phyloP scores from a whole-genome alignment of 331 rosid species.

The Pyrus hybrid region DNA sequence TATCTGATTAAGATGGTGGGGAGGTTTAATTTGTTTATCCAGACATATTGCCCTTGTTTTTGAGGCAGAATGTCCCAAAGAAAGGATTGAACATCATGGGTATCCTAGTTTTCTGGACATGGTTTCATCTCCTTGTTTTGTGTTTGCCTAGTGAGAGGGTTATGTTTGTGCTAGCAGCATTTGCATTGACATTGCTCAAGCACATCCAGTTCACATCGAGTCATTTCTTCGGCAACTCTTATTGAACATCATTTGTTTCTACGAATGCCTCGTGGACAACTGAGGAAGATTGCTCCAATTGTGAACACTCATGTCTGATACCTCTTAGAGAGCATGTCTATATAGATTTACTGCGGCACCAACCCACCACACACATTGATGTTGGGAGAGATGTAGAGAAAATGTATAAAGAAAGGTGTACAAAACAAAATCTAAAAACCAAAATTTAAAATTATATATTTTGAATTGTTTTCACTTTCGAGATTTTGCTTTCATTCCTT shows the following conservation, averaged over 20 bases:
- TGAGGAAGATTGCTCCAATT: constrained; percentile 52
- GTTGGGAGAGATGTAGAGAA: too few relatives aligned
- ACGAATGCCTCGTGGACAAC: constrained; percentile 48
- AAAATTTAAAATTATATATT: too few relatives aligned
- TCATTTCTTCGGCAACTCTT: constrained; percentile 69
- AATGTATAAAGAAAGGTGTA: too few relatives aligned
- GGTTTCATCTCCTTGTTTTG: constrained; percentile 65
- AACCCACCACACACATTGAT: background rate
- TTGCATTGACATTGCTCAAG: constrained; percentile 49
- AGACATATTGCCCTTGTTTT: constrained; percentile 48
- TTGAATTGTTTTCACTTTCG: too few relatives aligned
- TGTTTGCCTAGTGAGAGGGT: constrained; percentile 55
- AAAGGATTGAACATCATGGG: constrained; percentile 54
- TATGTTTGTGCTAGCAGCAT: constrained; percentile 52
- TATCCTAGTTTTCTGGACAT: constrained; percentile 61
- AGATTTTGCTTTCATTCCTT: too few relatives aligned
- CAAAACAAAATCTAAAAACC: too few relatives aligned
- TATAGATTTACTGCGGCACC: too few relatives aligned
- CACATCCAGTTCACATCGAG: constrained; percentile 65
- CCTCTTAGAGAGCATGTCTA: background rate
- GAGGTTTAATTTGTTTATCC: constrained; percentile 51
- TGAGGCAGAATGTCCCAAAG: constrained; percentile 38
- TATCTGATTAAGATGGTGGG: constrained; percentile 54
- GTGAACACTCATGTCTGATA: constrained; percentile 52
- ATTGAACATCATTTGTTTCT: constrained; percentile 69